A percentile compares a stretch with the other conserved stretches of the same genome.
These are phyloP conservation scores for Aspergillus nomiae DNA, from an alignment of 2,329 filamentous ascomycete genomes.

Conservation along the genomic window DNA sequence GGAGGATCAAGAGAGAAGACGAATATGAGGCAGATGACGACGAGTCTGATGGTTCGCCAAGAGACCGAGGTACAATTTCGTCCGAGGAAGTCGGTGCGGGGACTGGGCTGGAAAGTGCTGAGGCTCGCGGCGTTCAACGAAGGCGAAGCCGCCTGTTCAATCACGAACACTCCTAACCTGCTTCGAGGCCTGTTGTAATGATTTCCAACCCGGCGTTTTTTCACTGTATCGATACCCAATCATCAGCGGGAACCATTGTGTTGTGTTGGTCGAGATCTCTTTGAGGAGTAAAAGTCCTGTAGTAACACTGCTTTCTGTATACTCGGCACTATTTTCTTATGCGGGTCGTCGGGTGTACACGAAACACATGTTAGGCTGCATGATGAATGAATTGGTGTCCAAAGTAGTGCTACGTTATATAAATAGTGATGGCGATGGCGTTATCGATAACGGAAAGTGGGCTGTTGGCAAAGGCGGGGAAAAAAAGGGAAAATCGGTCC, in stretches of 20 bases:
- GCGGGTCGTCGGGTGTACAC: not conserved
- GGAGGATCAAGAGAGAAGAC: conserved; percentile 30
- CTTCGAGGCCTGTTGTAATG: not conserved
- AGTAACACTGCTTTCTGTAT: not conserved
- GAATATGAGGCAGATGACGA: conserved; percentile 17
- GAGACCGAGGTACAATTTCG: conserved; percentile 21
- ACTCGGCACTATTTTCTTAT: not conserved
- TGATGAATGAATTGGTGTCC: not conserved
- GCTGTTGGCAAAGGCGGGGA: conserved; percentile 16
- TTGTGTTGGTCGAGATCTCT: not conserved
- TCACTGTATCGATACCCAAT: not conserved
- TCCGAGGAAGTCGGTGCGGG: conserved; percentile 54
- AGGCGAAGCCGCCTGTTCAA: conserved; percentile 32
- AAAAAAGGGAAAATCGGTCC: not conserved
- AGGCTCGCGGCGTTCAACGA: conserved; percentile 33
- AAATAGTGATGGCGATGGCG: not conserved
- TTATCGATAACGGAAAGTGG: conserved; percentile 26
- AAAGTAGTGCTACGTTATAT: not conserved
- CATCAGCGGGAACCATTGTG: not conserved
- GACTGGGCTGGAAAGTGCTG: conserved; percentile 50
- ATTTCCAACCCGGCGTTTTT: not conserved
- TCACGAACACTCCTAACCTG: conserved; percentile 16
- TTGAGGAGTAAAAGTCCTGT: not conserved
- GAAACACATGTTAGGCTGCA: not conserved
- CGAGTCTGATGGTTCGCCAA: conserved; percentile 8